These are phyloP conservation scores for Chytridium lagenaria DNA, from an alignment of 371 early-diverging fungal genomes.

Conservation along the genomic window DNA sequence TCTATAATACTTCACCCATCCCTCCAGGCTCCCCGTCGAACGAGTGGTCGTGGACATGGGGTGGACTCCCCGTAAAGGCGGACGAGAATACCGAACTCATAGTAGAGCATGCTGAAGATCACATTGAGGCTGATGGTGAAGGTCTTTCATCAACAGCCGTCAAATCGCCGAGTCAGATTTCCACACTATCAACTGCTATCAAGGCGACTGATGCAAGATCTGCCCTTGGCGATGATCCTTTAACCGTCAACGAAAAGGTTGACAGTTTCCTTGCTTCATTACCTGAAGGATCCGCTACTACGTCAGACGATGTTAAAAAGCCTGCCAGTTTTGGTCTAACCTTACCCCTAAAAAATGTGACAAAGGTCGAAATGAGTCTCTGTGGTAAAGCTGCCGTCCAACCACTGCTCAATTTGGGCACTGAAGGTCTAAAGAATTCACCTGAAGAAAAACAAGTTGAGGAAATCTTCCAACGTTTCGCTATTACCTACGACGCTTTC, in stretches of 20 bases:
- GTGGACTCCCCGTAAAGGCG: slow-evolving; percentile 46
- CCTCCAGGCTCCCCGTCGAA: slow-evolving; percentile 19
- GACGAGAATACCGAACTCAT: background rate
- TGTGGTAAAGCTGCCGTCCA: slow-evolving; percentile 1
- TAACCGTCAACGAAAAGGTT: slow-evolving; percentile 12
- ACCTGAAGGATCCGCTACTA: background rate
- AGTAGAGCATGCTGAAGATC: background rate
- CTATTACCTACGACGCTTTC: slow-evolving; percentile 68
- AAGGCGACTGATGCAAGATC: background rate
- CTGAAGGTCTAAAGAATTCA: background rate
- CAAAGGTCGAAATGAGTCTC: slow-evolving; percentile 42
- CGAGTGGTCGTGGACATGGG: slow-evolving; percentile 57
- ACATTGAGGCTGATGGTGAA: background rate
- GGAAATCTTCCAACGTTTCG: slow-evolving; percentile 63
- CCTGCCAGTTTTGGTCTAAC: too few relatives aligned
- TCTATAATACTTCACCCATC: background rate
- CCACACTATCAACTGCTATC: slow-evolving; percentile 8
- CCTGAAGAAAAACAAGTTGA: slow-evolving; percentile 42
- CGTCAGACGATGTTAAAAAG: background rate
- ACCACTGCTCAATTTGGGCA: background rate
- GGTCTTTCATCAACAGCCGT: background rate
- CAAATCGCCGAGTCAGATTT: background rate
- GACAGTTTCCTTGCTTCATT: slow-evolving; percentile 10
- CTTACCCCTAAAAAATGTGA: background rate
- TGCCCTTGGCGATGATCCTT: background rate